Evolutionary conservation across 1,284 basidiomycete genomes (phyloP), one percentile per base, ranked within the genome.

Genomic region (Ganoderma leucocontextum): DNA sequence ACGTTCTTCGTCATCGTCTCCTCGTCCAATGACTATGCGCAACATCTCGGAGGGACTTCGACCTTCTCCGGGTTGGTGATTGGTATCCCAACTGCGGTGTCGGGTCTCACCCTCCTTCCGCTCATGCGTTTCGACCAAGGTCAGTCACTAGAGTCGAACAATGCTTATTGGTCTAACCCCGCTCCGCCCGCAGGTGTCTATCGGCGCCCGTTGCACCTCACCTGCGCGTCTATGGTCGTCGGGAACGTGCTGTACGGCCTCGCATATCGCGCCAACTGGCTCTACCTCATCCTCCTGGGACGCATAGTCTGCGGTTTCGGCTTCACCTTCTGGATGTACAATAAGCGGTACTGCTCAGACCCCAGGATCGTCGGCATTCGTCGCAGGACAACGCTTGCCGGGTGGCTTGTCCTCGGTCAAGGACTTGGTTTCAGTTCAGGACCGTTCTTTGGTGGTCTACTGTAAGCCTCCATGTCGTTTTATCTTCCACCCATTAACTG

Each of bases 1-100:
- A 87, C 88, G 0, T 91, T 91, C 80, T 92, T 89, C 77, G 86
- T 91, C 69, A 81, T 91, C 44, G 87, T 92, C 3, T 89, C 91
- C 1, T 89, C 91, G 0, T 87, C 89, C 1, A 87, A 85, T 74
- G 81, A 82, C 62, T 92, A 92, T 74, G 87, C 89, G 0, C 82
- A 87, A 68, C 82, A 86, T 73, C 80, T 92, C 3, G 90, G 90
- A 39, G 91, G 91, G 17, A 84, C 81, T 13, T 82, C 89, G 15
- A 89, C 88, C 0, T 92, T 92, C 75, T 88, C 89, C 41, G 91
- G 91, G 70, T 75, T 92, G 13, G 84, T 87, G 22, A 90, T 92
- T 68, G 91, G 91, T 73, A 90, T 92, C 41, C 88, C 88, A 1
- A 86, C 87, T 6, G 80, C 86, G 0, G 83, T 89, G 67, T 86